Conservation (phyloP, 495 filamentous ascomycete species). For the Aspergillus heteromorphus region DNA sequence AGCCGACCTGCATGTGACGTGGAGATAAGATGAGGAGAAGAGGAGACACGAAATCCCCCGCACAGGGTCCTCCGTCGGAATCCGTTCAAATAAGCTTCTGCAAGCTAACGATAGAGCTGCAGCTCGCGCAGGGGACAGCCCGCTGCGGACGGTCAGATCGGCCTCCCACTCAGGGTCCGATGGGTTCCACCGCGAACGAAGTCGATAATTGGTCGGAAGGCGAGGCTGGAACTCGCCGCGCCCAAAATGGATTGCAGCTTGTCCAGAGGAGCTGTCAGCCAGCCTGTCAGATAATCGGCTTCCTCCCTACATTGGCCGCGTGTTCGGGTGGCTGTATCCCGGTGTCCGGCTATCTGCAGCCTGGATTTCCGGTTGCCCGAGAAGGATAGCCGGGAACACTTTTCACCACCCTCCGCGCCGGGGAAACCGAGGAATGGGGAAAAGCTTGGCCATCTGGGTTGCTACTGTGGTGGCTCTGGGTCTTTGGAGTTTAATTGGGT, state of each 20-base stretch:
- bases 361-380: background rate
- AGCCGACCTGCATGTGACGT: slow-evolving; percentile 4
- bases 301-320: background rate
- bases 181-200: background rate
- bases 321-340: background rate
- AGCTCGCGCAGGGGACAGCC: background rate
- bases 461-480: too few species aligned
- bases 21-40: slow-evolving; percentile 1
- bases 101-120: background rate
- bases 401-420: background rate
- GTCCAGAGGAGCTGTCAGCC: background rate
- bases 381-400: background rate
- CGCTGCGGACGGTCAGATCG: background rate
- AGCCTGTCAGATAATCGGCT: background rate
- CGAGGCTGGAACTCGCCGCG: background rate
- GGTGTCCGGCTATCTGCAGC: background rate
- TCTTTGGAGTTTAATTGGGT: background rate
- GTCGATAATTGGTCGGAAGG: background rate
- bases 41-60: background rate
- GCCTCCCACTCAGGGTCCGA: background rate
- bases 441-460: background rate
- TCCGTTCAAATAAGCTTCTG: slow-evolving; percentile 1
- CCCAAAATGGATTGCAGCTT: background rate
- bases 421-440: background rate
- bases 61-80: background rate